Percentiles rank a stretch among this genome's conserved stretches.
Conservation (phyloP, 2,329 filamentous ascomycete species). For the Colletotrichum lindemuthianum region DNA sequence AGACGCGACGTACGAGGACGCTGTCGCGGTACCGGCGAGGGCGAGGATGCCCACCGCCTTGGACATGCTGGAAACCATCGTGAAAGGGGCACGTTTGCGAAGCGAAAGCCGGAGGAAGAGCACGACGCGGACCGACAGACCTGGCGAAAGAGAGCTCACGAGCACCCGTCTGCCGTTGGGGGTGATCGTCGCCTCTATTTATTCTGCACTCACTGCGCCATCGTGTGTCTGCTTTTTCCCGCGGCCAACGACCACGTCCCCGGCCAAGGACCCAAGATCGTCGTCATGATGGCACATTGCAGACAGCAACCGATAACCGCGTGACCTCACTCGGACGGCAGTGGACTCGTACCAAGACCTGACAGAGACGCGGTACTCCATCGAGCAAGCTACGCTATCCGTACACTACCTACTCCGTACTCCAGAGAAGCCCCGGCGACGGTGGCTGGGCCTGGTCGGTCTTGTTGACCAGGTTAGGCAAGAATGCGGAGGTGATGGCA, state of each 20-base stretch:
- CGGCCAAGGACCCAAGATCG: constrained; percentile 22
- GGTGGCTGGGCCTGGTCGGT: constrained; percentile 25
- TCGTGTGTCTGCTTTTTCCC: constrained; percentile 1
- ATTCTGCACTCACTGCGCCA: constrained; percentile 10
- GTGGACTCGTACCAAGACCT: constrained; percentile 7
- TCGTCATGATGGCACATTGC: constrained; percentile 15
- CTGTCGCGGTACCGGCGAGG: constrained; percentile 21
- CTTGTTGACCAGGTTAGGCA: constrained; percentile 32
- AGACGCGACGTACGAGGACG: constrained; percentile 33
- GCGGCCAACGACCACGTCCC: constrained; percentile 2
- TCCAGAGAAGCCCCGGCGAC: constrained; percentile 1
- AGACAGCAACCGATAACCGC: constrained; percentile 8
- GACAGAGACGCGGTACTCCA: neutral
- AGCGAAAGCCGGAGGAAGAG: neutral
- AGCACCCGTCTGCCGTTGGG: neutral
- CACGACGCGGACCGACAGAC: constrained; percentile 3
- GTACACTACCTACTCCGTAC: too few relatives aligned
- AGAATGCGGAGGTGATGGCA: constrained; percentile 33
- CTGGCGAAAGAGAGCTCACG: constrained; percentile 1
- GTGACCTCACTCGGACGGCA: constrained; percentile 20
- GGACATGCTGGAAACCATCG: constrained; percentile 22
- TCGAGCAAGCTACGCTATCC: neutral
- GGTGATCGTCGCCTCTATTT: neutral
- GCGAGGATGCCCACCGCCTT: constrained; percentile 26
- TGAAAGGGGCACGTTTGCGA: neutral